These are phyloP conservation scores for Ilyonectria robusta DNA, from an alignment of 2,329 filamentous ascomycete genomes.

Conservation along the genomic window DNA sequence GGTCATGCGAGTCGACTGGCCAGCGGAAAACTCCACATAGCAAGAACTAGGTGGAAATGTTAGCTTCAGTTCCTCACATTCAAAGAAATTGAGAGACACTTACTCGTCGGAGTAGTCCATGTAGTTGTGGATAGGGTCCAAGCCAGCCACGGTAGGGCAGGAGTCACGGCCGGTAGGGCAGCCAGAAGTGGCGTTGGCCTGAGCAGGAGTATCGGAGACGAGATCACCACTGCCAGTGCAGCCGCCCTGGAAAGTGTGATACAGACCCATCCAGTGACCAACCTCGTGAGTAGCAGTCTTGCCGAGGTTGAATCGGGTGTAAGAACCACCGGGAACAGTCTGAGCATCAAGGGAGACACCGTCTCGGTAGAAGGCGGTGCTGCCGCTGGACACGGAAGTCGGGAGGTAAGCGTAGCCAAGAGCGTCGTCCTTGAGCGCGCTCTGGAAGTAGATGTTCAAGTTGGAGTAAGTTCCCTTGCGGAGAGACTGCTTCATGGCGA, in stretches of 20 bases:
- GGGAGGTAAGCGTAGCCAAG: slow-evolving; percentile 66
- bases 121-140: slow-evolving; percentile 57
- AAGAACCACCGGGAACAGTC: slow-evolving; percentile 56
- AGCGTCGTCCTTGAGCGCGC: slow-evolving; percentile 50
- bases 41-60: neutral
- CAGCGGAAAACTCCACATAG: neutral
- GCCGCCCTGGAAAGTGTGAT: slow-evolving; percentile 63
- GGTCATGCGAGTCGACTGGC: slow-evolving; percentile 56
- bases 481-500: slow-evolving; percentile 61
- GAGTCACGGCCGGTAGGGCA: slow-evolving; percentile 56
- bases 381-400: slow-evolving; percentile 46
- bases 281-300: slow-evolving; percentile 58
- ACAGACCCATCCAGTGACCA: slow-evolving; percentile 65
- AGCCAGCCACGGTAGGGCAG: slow-evolving; percentile 49
- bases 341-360: slow-evolving; percentile 57
- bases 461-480: slow-evolving; percentile 58
- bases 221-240: slow-evolving; percentile 55
- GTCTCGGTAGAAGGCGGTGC: slow-evolving; percentile 53
- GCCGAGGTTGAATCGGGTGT: slow-evolving; percentile 53
- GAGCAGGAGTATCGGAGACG: slow-evolving; percentile 58
- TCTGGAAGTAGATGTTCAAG: slow-evolving; percentile 64
- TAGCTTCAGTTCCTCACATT: neutral
- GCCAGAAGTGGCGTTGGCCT: slow-evolving; percentile 50
- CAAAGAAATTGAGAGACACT: slow-evolving; percentile 27
- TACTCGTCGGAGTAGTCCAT: slow-evolving; percentile 61